Base-by-base conservation (phyloP, 1,139 yeast species). In the Magnusiomyces sp. region DNA sequence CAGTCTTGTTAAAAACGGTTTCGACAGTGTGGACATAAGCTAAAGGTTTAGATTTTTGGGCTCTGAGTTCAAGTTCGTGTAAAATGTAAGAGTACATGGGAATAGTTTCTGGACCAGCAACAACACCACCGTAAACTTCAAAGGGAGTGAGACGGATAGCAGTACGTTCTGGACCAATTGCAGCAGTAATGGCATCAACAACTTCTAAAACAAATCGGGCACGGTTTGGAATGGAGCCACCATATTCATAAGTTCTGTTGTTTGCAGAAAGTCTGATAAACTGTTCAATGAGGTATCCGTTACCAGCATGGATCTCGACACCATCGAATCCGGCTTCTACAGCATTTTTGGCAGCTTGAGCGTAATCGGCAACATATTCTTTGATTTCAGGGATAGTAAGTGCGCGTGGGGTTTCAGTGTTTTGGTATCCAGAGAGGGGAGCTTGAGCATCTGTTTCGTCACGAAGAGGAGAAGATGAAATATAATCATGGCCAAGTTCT, bases 221-320 rank as follows among this genome's bases (percentile, higher is more conserved):
- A 55, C 87, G 72, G 68, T 82, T 83, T 62, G 80, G 87, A 55
- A 81, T 71, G 9, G 78, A 69, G 2, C 87, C 85, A 55, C 87
- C 88, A 62, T 81, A 82, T 62, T 78, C 71, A 60, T 82, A 88
- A 13, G 82, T 77, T 62, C 89, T 74, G 53, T 71, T 59, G 67
- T 83, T 83, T 45, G 78, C 65, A 39, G 64, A 58, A 43, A 69
- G 70, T 52, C 73, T 73, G 38, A 81, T 62, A 62, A 83, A 82
- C 62, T 78, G 81, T 65, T 81, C 82, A 45, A 81, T 59, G 49
- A 83, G 68, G 64, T 80, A 83, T 13, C 89, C 89, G 64, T 83
- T 80, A 14, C 88, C 90, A 44, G 69, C 70, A 59, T 83, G 90
- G 51, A 83, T 61, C 64, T 83, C 87, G 41, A 83, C 74, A 56